These are phyloP conservation scores for Aspergillus incahuasiensis DNA, from an alignment of 495 filamentous ascomycete genomes.

Conservation along the genomic window DNA sequence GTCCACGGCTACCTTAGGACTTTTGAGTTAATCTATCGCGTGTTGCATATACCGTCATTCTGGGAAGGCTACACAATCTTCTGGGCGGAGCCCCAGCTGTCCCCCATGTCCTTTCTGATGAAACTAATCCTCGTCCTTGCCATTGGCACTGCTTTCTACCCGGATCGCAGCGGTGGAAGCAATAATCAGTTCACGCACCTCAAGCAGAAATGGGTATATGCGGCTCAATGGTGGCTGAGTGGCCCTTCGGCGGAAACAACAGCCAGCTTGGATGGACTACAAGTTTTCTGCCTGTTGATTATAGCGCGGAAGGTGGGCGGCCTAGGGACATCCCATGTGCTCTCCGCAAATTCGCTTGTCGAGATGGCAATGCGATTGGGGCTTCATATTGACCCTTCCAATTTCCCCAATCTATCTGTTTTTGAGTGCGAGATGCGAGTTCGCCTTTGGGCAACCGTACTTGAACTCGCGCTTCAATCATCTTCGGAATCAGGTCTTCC, in stretches of 20 bases:
- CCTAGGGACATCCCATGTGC: constrained; percentile 46
- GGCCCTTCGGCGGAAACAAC: constrained; percentile 45
- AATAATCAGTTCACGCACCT: constrained; percentile 3
- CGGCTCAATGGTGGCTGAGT: constrained; percentile 50
- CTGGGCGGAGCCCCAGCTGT: constrained; percentile 29
- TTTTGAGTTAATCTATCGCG: constrained; percentile 43
- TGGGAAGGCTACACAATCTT: constrained; percentile 39
- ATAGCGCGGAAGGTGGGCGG: constrained; percentile 44
- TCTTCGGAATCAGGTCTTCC: constrained; percentile 11
- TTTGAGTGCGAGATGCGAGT: constrained; percentile 49
- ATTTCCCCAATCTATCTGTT: constrained; percentile 40
- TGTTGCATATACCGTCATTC: constrained; percentile 47
- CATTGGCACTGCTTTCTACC: constrained; percentile 28
- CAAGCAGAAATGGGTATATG: constrained; percentile 43
- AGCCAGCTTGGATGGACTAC: constrained; percentile 38
- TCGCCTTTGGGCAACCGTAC: constrained; percentile 54
- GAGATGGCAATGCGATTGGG: constrained; percentile 48
- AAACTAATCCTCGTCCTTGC: constrained; percentile 24
- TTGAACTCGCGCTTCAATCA: constrained; percentile 38
- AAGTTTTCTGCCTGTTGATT: constrained; percentile 47
- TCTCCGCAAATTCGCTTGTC: constrained; percentile 44
- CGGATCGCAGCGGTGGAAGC: background rate
- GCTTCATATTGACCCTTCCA: constrained; percentile 49
- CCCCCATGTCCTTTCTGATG: constrained; percentile 14
- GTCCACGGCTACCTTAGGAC: constrained; percentile 41